Conservation (phyloP, 768 basidiomycete genomes). For the Cystofilobasidium bisporidii region DNA sequence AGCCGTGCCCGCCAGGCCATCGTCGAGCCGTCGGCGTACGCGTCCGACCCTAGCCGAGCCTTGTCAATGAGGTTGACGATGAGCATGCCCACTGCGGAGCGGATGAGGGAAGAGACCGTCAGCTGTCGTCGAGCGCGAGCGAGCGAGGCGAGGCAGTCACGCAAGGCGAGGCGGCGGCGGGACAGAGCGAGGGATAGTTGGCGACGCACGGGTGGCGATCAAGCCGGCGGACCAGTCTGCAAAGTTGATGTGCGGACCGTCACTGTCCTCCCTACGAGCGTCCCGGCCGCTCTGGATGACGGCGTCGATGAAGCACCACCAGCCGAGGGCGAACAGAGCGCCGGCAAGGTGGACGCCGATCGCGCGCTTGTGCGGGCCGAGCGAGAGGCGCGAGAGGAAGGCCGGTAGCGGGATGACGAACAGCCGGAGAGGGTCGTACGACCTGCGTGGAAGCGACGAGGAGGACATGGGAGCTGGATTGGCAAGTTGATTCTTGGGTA, state of each 20-base stretch:
- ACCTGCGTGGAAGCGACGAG: constrained; percentile 53
- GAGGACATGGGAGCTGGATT: constrained; percentile 5
- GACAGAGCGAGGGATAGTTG: background rate
- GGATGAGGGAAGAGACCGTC: background rate
- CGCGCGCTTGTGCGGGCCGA: constrained; percentile 69
- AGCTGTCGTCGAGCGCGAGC: too few relatives aligned
- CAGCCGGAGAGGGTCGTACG: constrained; percentile 78
- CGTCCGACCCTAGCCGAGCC: constrained; percentile 63
- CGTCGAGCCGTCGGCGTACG: constrained; percentile 53
- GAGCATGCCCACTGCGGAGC: constrained; percentile 59
- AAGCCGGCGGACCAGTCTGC: constrained; percentile 98
- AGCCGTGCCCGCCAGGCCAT: constrained; percentile 86
- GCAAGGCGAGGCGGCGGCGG: background rate
- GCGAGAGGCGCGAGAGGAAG: constrained; percentile 48
- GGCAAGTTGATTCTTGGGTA: too few relatives aligned
- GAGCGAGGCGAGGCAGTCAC: too few relatives aligned
- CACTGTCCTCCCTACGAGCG: constrained; percentile 55
- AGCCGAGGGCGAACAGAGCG: constrained; percentile 46
- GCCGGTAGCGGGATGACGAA: constrained; percentile 66
- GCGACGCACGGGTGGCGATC: constrained; percentile 56
- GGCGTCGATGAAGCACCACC: constrained; percentile 88
- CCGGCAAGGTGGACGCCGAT: constrained; percentile 86
- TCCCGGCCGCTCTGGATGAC: constrained; percentile 80
- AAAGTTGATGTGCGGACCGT: constrained; percentile 71
- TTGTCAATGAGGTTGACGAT: constrained; percentile 93